phyloP scores from a whole-genome alignment of 2,329 filamentous ascomycete genomes.

The Aureobasidium mangrovei region DNA sequence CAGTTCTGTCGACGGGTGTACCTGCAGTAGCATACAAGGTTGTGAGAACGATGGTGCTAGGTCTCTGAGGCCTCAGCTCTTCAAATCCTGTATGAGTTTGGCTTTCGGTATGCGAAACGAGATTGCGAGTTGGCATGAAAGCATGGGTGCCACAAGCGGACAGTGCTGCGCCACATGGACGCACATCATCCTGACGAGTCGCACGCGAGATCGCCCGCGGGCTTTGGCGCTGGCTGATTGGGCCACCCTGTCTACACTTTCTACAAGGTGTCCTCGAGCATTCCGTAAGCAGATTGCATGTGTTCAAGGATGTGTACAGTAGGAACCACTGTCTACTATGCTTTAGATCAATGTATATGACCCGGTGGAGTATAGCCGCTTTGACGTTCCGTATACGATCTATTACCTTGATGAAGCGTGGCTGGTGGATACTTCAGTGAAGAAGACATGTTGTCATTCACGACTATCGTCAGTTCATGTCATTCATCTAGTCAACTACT shows the following conservation, averaged over 20 bases:
- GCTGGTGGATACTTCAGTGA: too few relatives aligned
- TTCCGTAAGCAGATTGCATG: background rate
- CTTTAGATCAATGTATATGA: too few relatives aligned
- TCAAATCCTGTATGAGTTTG: background rate
- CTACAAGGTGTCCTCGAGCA: background rate
- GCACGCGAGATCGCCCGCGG: constrained; percentile 3
- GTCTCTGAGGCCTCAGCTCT: too few relatives aligned
- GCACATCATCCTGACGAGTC: constrained; percentile 1
- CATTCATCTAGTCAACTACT: constrained; percentile 2
- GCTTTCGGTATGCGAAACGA: background rate
- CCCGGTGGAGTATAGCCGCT: too few relatives aligned
- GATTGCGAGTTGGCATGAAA: background rate
- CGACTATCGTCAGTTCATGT: background rate
- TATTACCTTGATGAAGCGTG: too few relatives aligned
- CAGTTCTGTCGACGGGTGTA: background rate
- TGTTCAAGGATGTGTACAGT: too few relatives aligned
- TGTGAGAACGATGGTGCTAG: background rate
- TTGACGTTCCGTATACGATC: too few relatives aligned
- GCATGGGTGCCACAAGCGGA: background rate
- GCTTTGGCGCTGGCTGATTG: background rate
- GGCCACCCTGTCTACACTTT: background rate
- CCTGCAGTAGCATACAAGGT: constrained; percentile 4
- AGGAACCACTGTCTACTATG: too few relatives aligned
- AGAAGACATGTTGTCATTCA: background rate
- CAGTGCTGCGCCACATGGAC: constrained; percentile 8